Evolutionary conservation across 2,329 filamentous ascomycete genomes (phyloP).

Genomic region (Aphanoascus verrucosus): DNA sequence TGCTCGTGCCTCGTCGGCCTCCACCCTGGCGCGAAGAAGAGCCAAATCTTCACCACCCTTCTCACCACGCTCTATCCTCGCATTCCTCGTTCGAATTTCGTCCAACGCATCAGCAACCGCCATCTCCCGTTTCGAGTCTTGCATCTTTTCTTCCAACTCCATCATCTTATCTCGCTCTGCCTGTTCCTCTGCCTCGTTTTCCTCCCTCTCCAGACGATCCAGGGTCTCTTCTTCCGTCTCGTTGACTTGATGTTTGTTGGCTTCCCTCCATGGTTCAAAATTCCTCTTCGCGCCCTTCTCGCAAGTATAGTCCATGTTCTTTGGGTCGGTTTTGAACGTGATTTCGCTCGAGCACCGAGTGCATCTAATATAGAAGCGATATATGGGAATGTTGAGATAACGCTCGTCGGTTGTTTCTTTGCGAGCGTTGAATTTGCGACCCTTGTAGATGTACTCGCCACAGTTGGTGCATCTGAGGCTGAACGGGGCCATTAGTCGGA

Average conservation of each 20-base stretch:
- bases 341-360: constrained; percentile 79
- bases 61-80: constrained; percentile 67
- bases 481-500: constrained; percentile 84
- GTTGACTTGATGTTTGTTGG: constrained; percentile 45
- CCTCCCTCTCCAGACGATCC: constrained; percentile 70
- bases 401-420: constrained; percentile 88
- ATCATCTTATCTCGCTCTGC: constrained; percentile 86
- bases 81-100: constrained; percentile 86
- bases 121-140: constrained; percentile 92
- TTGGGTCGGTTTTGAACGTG: constrained; percentile 87
- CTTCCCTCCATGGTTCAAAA: constrained; percentile 78
- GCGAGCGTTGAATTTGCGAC: constrained; percentile 86
- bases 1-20: constrained; percentile 46
- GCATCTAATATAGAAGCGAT: constrained; percentile 82
- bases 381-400: constrained; percentile 80
- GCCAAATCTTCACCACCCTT: constrained; percentile 50
- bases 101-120: constrained; percentile 90
- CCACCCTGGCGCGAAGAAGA: constrained; percentile 41
- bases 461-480: constrained; percentile 60
- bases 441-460: constrained; percentile 81
- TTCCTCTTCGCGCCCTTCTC: constrained; percentile 81
- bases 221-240: constrained; percentile 83
- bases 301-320: constrained; percentile 76
- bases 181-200: constrained; percentile 50
- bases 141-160: constrained; percentile 84